These are phyloP conservation scores for Aspergillus quadrilineatus DNA, from an alignment of 2,329 filamentous ascomycete species.

Conservation along the genomic window DNA sequence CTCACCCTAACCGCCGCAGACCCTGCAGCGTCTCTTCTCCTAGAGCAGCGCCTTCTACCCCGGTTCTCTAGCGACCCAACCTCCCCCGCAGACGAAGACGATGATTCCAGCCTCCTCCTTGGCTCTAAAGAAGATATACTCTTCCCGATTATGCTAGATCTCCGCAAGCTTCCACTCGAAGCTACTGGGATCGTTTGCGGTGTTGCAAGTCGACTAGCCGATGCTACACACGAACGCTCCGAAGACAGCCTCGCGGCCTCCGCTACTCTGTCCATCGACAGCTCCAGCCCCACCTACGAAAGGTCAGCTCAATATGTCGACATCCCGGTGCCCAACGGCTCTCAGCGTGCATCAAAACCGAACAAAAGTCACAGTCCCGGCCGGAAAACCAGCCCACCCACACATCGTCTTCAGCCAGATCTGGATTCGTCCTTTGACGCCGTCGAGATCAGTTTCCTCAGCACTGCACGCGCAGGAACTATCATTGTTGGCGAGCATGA, in stretches of 20 bases:
- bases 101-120: conserved; percentile 66
- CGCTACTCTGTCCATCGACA: conserved; percentile 16
- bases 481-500: conserved; percentile 80
- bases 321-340: conserved; percentile 17
- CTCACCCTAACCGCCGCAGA: conserved; percentile 47
- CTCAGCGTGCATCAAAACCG: conserved; percentile 13
- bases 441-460: conserved; percentile 85
- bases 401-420: conserved; percentile 35
- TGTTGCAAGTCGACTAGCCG: conserved; percentile 77
- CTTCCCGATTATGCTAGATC: conserved; percentile 84
- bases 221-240: conserved; percentile 60
- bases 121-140: conserved; percentile 68
- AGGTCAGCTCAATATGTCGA: conserved; percentile 12
- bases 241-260: conserved; percentile 26
- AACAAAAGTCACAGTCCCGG: conserved; percentile 12
- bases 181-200: conserved; percentile 94
- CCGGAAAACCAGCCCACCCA: conserved; percentile 10
- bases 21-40: conserved; percentile 46
- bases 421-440: conserved; percentile 33
- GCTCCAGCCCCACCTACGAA: conserved; percentile 14
- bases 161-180: conserved; percentile 76
- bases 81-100: conserved; percentile 36
- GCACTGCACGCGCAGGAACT: conserved; percentile 81
- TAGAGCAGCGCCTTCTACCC: conserved; percentile 54
- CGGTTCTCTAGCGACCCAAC: conserved; percentile 65